Conservation (phyloP, 768 basidiomycete genomes). For the Amanita muscaria region DNA sequence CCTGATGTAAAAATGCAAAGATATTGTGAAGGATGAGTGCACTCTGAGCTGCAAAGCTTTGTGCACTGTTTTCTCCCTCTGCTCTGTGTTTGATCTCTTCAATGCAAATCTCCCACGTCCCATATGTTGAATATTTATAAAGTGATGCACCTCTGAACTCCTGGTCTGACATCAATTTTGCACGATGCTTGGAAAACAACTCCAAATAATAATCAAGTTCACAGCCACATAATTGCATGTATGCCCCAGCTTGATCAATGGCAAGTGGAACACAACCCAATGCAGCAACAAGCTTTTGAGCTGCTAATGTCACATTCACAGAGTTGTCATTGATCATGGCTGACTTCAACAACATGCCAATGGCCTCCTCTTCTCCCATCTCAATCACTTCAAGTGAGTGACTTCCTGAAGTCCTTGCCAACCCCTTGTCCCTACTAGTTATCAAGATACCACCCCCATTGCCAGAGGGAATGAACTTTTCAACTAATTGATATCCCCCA, state of each 20-base stretch:
- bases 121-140: conserved; percentile 14
- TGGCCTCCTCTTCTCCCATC: conserved; percentile 13
- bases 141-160: conserved; percentile 8
- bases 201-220: conserved; percentile 11
- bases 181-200: conserved; percentile 2
- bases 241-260: conserved; percentile 14
- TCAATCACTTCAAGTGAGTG: conserved; percentile 7
- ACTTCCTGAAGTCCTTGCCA: conserved; percentile 1
- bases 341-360: conserved; percentile 11
- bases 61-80: no score
- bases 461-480: conserved; percentile 11
- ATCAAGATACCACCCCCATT: conserved; percentile 13
- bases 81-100: conserved; percentile 9
- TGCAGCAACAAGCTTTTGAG: conserved; percentile 8
- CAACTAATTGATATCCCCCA: conserved; percentile 5
- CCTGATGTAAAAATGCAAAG: conserved; percentile 14
- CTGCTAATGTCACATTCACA: not conserved
- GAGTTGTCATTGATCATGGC: not conserved
- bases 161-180: conserved; percentile 7
- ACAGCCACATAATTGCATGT: conserved; percentile 10
- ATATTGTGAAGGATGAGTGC: conserved; percentile 12
- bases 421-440: conserved; percentile 10
- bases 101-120: conserved; percentile 15
- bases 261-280: conserved; percentile 8
- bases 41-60: conserved; percentile 6